Evolutionary conservation across 2,329 filamentous ascomycete species (phyloP), one percentile per base, ranked within the genome.

Genomic region (Pezizomycotina sp.): DNA sequence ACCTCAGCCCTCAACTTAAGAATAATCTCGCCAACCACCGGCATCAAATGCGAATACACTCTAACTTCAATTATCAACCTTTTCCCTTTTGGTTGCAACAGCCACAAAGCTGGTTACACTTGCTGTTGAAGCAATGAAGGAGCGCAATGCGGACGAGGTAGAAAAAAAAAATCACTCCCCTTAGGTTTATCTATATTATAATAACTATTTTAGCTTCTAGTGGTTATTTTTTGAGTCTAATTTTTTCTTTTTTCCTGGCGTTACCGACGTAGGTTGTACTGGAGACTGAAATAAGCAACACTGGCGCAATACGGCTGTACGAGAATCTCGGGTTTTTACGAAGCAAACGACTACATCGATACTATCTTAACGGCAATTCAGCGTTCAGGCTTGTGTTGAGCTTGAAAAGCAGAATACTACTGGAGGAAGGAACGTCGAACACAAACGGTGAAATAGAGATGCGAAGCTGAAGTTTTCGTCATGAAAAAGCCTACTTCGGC

Each of bases 351-450:
- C 60, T 98, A 34, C 84, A 95, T 58, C 68, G 89, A 27, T 98
- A 98, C 55, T 98, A 98, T 51, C 62, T 98, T 25, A 98, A 95
- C 53, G 89, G 89, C 7, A 98, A 82, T 55, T 92, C 83, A 37
- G 89, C 89, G 2, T 98, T 89, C 56, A 69, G 89, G 26, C 63
- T 98, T 33, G 74, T 95, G 5, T 58, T 98, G 23, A 76, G 84
- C 46, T 60, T 93, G 34, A 84, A 77, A 54, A 43, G 37, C 23
- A 39, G 29, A n/a, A 35, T 27, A 1, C 20, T 36, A 6, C 24
- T 26, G 13, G 23, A 5, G 12, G 12, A 15, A 10, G 36, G 31
- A n/a, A 35, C 23, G 9, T 22, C 31, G 5, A 36, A 43, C 8
- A 36, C 36, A 24, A 12, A 24, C 12, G 22, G 22, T 7, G 41